Conservation (phyloP, 1,284 basidiomycete species). For the Cutaneotrichosporon sp. region DNA sequence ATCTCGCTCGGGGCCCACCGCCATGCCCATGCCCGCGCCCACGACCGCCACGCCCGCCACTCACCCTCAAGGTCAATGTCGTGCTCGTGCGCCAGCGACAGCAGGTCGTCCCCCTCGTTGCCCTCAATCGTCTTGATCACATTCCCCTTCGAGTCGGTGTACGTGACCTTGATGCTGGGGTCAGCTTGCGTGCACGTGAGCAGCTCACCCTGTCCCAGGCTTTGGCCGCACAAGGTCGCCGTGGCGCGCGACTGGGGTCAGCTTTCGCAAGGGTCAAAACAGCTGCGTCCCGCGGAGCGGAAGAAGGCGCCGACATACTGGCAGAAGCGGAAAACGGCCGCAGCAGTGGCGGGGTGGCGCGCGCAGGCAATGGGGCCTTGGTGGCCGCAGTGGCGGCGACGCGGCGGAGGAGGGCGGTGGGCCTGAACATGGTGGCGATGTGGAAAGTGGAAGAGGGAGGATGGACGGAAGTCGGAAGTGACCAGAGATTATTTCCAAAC, state of each 20-base stretch:
- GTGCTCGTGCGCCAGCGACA: constrained; percentile 90
- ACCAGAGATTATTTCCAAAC: background rate
- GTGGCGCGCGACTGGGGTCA: constrained; percentile 46
- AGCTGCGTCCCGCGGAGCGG: background rate
- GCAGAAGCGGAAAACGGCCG: background rate
- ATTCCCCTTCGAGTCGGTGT: constrained; percentile 83
- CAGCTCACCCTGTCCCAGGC: constrained; percentile 51
- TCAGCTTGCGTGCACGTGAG: constrained; percentile 3
- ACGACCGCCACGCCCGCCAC: constrained; percentile 37
- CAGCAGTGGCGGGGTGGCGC: background rate
- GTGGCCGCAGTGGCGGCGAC: constrained; percentile 1
- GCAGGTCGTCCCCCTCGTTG: constrained; percentile 90
- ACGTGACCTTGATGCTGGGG: constrained; percentile 79
- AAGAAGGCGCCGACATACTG: background rate
- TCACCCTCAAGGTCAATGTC: constrained; percentile 94
- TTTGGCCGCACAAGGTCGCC: constrained; percentile 61
- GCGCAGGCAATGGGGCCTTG: background rate
- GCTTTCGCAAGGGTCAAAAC: background rate
- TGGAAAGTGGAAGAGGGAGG: background rate
- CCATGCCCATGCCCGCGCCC: no score
- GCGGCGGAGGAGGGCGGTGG: constrained; percentile 11
- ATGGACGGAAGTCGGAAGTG: background rate
- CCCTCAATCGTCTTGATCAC: constrained; percentile 84
- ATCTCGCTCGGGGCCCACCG: no score
- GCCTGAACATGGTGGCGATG: constrained; percentile 3